Base-by-base conservation (phyloP, 225 moss, liverwort and hornwort species). In the Lunularia cruciata region DNA sequence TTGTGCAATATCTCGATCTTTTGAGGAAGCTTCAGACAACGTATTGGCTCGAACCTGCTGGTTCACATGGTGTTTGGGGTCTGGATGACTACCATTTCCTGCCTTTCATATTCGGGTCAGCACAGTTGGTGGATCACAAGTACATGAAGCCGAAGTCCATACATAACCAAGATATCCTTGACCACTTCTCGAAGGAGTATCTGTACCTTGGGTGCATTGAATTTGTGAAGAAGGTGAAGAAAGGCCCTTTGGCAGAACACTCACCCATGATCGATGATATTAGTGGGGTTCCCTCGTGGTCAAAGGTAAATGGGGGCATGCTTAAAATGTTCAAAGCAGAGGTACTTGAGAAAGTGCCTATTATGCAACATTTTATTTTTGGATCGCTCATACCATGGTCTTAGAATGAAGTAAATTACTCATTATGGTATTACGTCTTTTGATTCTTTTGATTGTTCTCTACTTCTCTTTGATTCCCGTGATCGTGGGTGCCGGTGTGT, bases 271-370 rank as follows among this genome's bases (percentile, higher is more conserved):
- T 96, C 71, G 90, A 96, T 75, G 95, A 96, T 57, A 90, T 96
- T 33, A 96, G 95, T 78, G 92, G 88, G 69, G 95, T 96, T 60
- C 51, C 79, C 3, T 74, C 90, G 0, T 96, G 95, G 95, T 88
- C 73, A 18, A 96, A 96, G 83, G 95, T 96, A 25, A 84, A 96
- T 45, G 85, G 87, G 28, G 95, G 95, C 54, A 96, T 96, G 95
- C 87, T 92, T 35, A 96, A 96, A 85, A 96, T 96, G 95, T 96
- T 89, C 79, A 96, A 89, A 80, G 95, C 92, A 19, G 95, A 96
- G 80, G 90, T 96, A 73, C 84, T 96, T 19, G 90, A 96, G 75
- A 96, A 92, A 69, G 92, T 96, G 68, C 95, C 95, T 20, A 92
- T 96, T 63, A 96, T 96, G 95, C 95, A 96, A 80, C 95, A 96